Percentiles rank a stretch among this genome's conserved stretches.
Conservation (phyloP, 345 rosid genomes). For the Geranium rotundifolium region DNA sequence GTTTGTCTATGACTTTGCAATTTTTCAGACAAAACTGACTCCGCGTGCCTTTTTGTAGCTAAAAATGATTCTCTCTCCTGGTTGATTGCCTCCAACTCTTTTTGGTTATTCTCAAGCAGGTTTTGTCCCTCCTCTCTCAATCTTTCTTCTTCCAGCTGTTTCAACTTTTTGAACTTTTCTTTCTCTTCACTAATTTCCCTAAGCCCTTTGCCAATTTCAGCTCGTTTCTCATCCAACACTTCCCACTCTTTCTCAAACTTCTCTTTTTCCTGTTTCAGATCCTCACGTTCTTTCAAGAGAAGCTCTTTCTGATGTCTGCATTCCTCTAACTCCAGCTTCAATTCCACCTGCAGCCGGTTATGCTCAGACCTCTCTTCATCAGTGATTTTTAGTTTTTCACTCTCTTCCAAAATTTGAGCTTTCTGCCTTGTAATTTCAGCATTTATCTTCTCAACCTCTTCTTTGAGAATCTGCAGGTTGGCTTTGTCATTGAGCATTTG, state of each 20-base stretch:
- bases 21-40: constrained; percentile 37
- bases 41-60: constrained; percentile 51
- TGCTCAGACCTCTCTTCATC: constrained; percentile 61
- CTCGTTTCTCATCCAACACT: constrained; percentile 58
- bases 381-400: constrained; percentile 40
- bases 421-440: constrained; percentile 50
- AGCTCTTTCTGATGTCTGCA: constrained; percentile 43
- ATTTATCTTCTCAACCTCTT: constrained; percentile 52
- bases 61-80: constrained; percentile 60
- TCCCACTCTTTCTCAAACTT: constrained; percentile 79
- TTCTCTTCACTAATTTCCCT: constrained; percentile 37
- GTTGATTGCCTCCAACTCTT: constrained; percentile 43
- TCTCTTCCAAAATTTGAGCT: constrained; percentile 40
- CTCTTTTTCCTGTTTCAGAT: constrained; percentile 54
- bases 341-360: constrained; percentile 43
- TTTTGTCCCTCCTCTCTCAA: constrained; percentile 48
- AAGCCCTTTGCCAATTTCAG: constrained; percentile 29
- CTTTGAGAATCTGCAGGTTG: constrained; percentile 36
- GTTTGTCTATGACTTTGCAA: constrained; percentile 33
- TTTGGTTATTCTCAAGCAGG: constrained; percentile 27
- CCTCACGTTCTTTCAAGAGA: constrained; percentile 52
- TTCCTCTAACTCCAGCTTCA: constrained; percentile 52
- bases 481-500: constrained; percentile 44
- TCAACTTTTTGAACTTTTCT: constrained; percentile 30
- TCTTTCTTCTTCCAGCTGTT: constrained; percentile 35